A percentile compares a stretch with the other conserved stretches of the same genome.
Evolutionary conservation across 768 basidiomycete species (phyloP).

Genomic region (Suillus brevipes): DNA sequence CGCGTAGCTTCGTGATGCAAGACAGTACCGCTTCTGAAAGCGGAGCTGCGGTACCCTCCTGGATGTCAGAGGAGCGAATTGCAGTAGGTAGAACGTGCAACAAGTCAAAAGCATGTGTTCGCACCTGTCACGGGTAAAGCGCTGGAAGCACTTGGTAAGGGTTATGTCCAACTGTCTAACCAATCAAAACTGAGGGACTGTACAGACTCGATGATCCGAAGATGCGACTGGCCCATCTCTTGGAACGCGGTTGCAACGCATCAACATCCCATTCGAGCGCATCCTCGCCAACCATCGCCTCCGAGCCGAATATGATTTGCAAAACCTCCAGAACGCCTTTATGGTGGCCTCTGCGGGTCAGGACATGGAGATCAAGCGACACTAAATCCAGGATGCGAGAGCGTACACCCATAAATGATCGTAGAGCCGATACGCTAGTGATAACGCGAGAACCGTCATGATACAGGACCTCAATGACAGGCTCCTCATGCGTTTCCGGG

Average conservation of each 20-base stretch:
- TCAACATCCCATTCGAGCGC: conserved; percentile 45
- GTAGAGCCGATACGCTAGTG: conserved; percentile 67
- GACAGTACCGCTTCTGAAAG: conserved; percentile 83
- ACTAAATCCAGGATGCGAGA: conserved; percentile 84
- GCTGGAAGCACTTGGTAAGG: conserved; percentile 82
- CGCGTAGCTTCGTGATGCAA: conserved; percentile 84
- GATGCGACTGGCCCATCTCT: conserved; percentile 78
- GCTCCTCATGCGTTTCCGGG: conserved; percentile 49
- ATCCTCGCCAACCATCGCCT: conserved; percentile 45
- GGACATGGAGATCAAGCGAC: conserved; percentile 84
- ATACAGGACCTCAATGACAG: conserved; percentile 61
- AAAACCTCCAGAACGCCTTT: conserved; percentile 75
- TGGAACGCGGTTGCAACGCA: conserved; percentile 57
- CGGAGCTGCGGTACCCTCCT: conserved; percentile 75
- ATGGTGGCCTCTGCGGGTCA: conserved; percentile 75
- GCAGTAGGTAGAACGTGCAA: conserved; percentile 77
- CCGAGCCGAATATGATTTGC: conserved; percentile 77
- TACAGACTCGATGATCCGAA: conserved; percentile 85
- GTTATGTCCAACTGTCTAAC: conserved; percentile 86
- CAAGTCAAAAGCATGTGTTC: conserved; percentile 92
- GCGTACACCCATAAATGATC: conserved; percentile 78
- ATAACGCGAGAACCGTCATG: conserved; percentile 67
- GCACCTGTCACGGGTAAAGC: conserved; percentile 76
- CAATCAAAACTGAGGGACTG: conserved; percentile 88
- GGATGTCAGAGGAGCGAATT: conserved; percentile 62